Conservation (phyloP, 768 basidiomycete genomes). For the Tremella yokohamensis region DNA sequence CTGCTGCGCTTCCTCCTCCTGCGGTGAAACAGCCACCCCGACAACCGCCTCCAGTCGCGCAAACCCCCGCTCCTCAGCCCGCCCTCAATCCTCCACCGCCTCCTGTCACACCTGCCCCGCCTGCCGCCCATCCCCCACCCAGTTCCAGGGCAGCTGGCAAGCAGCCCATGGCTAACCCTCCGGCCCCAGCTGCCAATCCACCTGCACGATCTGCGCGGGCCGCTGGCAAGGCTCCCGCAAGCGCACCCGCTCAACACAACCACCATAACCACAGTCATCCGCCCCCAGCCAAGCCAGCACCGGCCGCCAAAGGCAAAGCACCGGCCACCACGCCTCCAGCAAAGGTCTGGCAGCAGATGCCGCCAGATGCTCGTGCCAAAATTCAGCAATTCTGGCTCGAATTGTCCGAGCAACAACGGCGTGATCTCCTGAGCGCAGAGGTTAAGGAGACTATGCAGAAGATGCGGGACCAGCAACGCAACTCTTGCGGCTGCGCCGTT, state of each 20-base stretch:
- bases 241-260: constrained; percentile 33
- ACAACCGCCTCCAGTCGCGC: constrained; percentile 25
- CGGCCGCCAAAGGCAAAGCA: constrained; percentile 40
- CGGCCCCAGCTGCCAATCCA: constrained; percentile 30
- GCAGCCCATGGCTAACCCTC: constrained; percentile 76
- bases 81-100: constrained; percentile 53
- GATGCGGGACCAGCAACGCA: constrained; percentile 99
- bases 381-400: constrained; percentile 98
- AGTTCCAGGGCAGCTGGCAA: constrained; percentile 85
- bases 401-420: constrained; percentile 82
- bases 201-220: constrained; percentile 50
- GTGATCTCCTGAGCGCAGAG: constrained; percentile 92
- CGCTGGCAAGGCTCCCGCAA: constrained; percentile 52
- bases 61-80: constrained; percentile 28
- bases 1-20: constrained; percentile 41
- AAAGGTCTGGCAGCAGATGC: constrained; percentile 93
- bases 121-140: constrained; percentile 58
- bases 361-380: constrained; percentile 86
- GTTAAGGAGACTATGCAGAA: constrained; percentile 95
- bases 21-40: constrained; percentile 20
- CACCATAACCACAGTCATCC: constrained; percentile 58
- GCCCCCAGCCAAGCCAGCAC: constrained; percentile 44
- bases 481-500: constrained; percentile 90
- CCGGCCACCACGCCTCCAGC: constrained; percentile 40
- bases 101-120: constrained; percentile 53